phyloP scores from a whole-genome alignment of 257 asterid genomes.

The Salvia hispanica region DNA sequence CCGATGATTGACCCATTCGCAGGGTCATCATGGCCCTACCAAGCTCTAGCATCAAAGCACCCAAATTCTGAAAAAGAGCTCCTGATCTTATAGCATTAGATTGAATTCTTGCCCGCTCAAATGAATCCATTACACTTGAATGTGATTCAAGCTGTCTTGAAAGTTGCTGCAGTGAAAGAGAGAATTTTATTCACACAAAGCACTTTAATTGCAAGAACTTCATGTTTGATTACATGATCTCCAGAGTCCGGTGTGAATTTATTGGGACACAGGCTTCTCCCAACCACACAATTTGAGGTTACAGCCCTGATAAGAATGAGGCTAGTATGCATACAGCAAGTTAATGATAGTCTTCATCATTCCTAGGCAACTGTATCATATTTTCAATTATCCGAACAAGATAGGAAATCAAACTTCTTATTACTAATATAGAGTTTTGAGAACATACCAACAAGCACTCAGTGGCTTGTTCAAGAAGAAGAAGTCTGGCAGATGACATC shows the following conservation, averaged over 20 bases:
- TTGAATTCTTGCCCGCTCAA: constrained; percentile 76
- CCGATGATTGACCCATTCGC: constrained; percentile 89
- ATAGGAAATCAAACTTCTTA: not conserved
- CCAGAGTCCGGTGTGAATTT: not conserved
- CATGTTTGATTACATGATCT: constrained; percentile 3
- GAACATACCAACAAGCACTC: constrained; percentile 77
- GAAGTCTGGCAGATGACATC: constrained; percentile 59
- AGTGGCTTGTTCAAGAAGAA: constrained; percentile 63
- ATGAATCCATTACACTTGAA: constrained; percentile 53
- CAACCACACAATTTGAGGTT: not conserved
- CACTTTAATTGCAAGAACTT: constrained; percentile 12
- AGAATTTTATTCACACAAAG: constrained; percentile 24
- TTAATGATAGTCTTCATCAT: constrained; percentile 9
- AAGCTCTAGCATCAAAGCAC: constrained; percentile 89
- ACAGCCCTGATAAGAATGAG: not conserved
- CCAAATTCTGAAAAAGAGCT: constrained; percentile 68
- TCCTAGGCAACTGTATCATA: not conserved
- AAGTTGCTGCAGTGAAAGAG: constrained; percentile 62
- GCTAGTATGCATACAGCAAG: not conserved
- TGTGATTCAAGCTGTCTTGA: constrained; percentile 67
- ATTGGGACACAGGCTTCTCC: not conserved
- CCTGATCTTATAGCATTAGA: constrained; percentile 77
- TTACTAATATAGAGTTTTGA: constrained; percentile 22
- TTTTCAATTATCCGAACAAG: constrained; percentile 14
- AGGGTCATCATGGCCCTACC: constrained; percentile 87